Evolutionary conservation across 192 early-diverging fungal species (phyloP), one percentile per base, ranked within the genome.

Genomic region (Backusella australiensis): DNA sequence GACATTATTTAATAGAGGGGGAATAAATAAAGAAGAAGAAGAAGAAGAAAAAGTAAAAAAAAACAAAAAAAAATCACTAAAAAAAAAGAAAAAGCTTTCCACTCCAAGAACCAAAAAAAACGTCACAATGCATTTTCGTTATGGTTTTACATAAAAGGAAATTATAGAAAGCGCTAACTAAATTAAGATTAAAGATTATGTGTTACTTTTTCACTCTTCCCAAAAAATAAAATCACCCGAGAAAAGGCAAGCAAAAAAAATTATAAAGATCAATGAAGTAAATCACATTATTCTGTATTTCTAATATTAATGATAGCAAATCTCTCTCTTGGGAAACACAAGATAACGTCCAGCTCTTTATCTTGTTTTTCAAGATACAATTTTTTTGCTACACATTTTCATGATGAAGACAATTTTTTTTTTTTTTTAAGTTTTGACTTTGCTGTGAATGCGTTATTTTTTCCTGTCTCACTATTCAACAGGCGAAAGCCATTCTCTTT

Each of bases 31-130:
- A 39, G 36, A 69, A 41, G 11, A 69, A 41, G 3, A 41, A 69
- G 39, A 39, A 19, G 0, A n/a, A 23, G 23, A 23, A 23, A 35
- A 35, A n/a, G 3, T 41, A 39, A 69, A 69, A 39, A 0, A n/a
- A 35, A 35, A n/a, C 12, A 69, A 39, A 39, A 87, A 83, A 89
- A 59, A 59, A 23, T 56, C 53, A 26, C 21, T 23, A 17, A 59
- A 59, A 23, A 59, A 59, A 63, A 26, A 0, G 4, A 63, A 63
- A 63, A 63, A 29, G 56, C 9, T 26, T 26, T 59, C 56, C 56
- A 56, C 52, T 21, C 7, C 52, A 56, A 44, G 15, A 44, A 56
- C 21, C 1, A 26, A 63, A 63, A 59, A 59, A 63, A 63, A 26
- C 56, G 56, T 59, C 56, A 59, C 56, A 59, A 59, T 59, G 56